Conservation (phyloP, 2,329 filamentous ascomycete genomes). For the Sporothrix protearum region DNA sequence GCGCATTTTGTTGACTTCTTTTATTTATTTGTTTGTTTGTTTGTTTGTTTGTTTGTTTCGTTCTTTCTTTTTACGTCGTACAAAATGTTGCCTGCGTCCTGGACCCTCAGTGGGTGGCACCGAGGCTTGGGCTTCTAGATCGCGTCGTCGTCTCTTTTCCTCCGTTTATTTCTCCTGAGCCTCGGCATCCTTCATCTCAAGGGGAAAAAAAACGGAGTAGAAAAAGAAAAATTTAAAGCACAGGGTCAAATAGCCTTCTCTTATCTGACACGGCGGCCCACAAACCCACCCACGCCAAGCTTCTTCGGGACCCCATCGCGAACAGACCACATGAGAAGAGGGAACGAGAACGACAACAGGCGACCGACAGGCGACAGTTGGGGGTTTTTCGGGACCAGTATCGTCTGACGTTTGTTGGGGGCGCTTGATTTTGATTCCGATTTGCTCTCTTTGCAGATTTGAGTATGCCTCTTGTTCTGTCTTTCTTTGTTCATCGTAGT, state of each 20-base stretch:
- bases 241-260: not conserved
- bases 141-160: not conserved
- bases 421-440: not conserved
- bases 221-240: not conserved
- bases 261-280: constrained; percentile 7
- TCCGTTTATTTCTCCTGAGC: not conserved
- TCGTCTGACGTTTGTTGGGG: constrained; percentile 2
- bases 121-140: not conserved
- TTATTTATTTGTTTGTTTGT: no score
- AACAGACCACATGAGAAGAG: not conserved
- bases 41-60: no score
- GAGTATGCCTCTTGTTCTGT: not conserved
- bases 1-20: not conserved
- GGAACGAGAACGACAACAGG: not conserved
- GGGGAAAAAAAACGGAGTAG: not conserved
- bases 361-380: no score
- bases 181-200: constrained; percentile 8
- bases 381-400: no score
- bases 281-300: not conserved
- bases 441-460: not conserved
- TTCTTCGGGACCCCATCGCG: not conserved
- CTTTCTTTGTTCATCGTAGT: not conserved
- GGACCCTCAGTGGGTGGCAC: not conserved
- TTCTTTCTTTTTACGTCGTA: no score
- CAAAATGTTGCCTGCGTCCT: no score